A percentile compares a stretch with the other conserved stretches of the same genome.
phyloP scores from a whole-genome alignment of 352 stramenopile species.

The Achlya hypogyna region DNA sequence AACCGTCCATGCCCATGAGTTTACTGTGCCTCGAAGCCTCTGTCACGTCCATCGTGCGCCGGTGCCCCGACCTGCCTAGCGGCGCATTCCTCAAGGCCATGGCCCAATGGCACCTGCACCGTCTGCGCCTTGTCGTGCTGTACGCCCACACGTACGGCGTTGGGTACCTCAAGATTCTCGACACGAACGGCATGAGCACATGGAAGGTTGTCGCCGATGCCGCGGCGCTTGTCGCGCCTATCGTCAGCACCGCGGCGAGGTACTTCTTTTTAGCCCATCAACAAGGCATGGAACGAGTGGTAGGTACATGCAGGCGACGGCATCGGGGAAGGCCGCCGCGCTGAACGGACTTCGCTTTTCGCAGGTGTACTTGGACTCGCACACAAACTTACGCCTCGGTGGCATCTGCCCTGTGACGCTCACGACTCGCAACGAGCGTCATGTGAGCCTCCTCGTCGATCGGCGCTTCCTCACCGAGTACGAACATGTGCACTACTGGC shows the following conservation, averaged over 20 bases:
- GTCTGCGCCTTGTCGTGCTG: background rate
- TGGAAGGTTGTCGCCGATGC: slow-evolving; percentile 8
- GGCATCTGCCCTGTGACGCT: background rate
- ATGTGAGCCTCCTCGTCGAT: background rate
- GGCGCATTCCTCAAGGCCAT: slow-evolving; percentile 1
- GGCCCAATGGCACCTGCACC: background rate
- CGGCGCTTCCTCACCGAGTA: background rate
- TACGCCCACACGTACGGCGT: background rate
- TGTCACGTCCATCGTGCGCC: background rate
- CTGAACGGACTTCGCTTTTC: background rate
- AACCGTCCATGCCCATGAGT: background rate
- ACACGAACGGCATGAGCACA: background rate
- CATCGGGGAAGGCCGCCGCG: background rate
- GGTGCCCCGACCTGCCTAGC: no score
- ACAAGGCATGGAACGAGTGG: no score
- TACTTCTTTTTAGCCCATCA: no score
- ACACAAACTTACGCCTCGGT: background rate
- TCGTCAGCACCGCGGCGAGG: background rate
- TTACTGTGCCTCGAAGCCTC: background rate
- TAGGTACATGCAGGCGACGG: slow-evolving; percentile 3
- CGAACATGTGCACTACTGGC: background rate
- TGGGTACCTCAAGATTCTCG: background rate
- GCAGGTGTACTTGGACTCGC: background rate
- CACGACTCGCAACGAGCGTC: background rate
- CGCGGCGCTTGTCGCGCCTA: background rate